Evolutionary conservation across 1,284 basidiomycete species (phyloP), one percentile per base, ranked within the genome.

Genomic region (Moesziomyces sp.): DNA sequence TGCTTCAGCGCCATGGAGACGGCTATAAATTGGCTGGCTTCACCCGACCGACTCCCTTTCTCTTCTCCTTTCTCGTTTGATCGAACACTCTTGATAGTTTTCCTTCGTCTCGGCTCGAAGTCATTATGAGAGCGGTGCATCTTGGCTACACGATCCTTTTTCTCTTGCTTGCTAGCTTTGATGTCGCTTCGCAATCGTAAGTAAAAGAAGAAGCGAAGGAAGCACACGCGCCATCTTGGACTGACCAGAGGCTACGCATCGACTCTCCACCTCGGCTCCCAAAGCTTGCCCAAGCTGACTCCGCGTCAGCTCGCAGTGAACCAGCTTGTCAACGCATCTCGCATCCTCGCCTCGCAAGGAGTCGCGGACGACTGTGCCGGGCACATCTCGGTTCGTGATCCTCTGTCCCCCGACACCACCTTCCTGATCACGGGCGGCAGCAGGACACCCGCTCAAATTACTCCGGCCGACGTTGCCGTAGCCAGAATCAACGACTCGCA

Each of bases 281-380:
- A 14, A 19, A 57, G 70, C 16, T 56, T 73, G 5, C 70, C 70
- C 0, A 26, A 47, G 24, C 60, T 73, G n/a, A 67, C 70, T 11
- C 64, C 64, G 6, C 63, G 70, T 11, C 64, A 73, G 45, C 60
- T 73, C 21, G 71, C 71, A 3, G 66, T 69, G 28, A 58, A 61
- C 21, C 65, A 74, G 43, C 62, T 74, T n/a, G 71, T 74, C 46
- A 74, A 74, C 38, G 71, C 71, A 9, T 74, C 71, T 14, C 71
- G 71, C 48, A 74, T 74, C 35, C 60, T 74, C 6, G 65, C 71
- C 14, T 53, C 34, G 3, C 59, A 68, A 11, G 61, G 65, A 16
- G 60, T 74, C 30, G 71, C 71, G 28, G 71, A 74, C 51, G 71
- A 65, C 34, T 30, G 51, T n/a, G 43, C 49, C 10, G 71, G 71